Conservation (phyloP, 768 basidiomycete species). For the Gelatoporia subvermispora region DNA sequence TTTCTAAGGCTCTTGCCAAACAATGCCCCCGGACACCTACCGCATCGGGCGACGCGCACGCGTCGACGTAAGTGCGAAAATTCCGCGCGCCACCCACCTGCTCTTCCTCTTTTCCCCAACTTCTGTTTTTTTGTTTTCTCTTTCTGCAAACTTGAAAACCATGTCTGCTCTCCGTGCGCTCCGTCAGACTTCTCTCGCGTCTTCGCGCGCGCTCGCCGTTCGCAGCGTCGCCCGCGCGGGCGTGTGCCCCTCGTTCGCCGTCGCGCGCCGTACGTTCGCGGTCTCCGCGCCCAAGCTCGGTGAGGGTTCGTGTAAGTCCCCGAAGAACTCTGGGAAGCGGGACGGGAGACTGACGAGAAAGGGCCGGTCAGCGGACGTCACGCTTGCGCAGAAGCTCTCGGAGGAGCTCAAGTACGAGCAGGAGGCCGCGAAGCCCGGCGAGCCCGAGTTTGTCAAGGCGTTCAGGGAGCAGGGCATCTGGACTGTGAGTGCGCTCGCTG, state of each 20-base stretch:
- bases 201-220: constrained; percentile 32
- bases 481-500: constrained; percentile 46
- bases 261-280: constrained; percentile 37
- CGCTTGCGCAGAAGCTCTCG: constrained; percentile 67
- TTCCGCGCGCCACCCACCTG: constrained; percentile 1
- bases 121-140: constrained; percentile 1
- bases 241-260: constrained; percentile 19
- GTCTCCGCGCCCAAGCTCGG: constrained; percentile 34
- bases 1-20: constrained; percentile 18
- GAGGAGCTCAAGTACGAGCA: constrained; percentile 87
- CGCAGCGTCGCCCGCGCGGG: constrained; percentile 18
- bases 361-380: constrained; percentile 56
- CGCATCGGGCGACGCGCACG: too few species aligned
- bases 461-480: constrained; percentile 76
- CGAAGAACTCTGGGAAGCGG: background rate
- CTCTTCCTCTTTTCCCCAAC: constrained; percentile 3
- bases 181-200: constrained; percentile 47
- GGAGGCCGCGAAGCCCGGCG: constrained; percentile 42
- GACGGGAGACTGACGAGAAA: background rate
- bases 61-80: background rate
- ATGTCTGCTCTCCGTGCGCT: constrained; percentile 66
- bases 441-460: constrained; percentile 72
- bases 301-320: constrained; percentile 39
- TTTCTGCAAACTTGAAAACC: too few species aligned
- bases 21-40: background rate